These are phyloP conservation scores for Mortierella alpina DNA, from an alignment of 192 early-diverging fungal genomes.

Conservation along the genomic window DNA sequence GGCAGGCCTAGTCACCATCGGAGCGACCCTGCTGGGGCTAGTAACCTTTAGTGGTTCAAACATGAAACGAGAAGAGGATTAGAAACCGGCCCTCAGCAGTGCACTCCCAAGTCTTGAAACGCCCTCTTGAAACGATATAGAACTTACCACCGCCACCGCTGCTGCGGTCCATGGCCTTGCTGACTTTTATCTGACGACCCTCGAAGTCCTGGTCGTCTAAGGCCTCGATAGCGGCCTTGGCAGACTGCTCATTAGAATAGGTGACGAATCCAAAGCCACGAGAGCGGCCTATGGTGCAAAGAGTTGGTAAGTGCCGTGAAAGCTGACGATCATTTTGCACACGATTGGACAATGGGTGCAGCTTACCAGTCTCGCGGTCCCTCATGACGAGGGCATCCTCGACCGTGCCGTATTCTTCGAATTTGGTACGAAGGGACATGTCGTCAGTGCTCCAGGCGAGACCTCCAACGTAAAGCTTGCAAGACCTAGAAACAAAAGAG, in stretches of 20 bases:
- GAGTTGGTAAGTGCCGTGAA: background rate
- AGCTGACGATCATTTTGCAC: background rate
- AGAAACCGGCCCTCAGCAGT: background rate
- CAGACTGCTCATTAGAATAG: slow-evolving; percentile 57
- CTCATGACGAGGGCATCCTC: slow-evolving; percentile 69
- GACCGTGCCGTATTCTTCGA: slow-evolving; percentile 71
- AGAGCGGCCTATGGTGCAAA: slow-evolving; percentile 62
- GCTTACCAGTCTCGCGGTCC: slow-evolving; percentile 78
- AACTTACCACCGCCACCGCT: background rate
- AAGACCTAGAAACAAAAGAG: background rate
- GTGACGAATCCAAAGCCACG: slow-evolving; percentile 89
- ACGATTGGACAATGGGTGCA: background rate
- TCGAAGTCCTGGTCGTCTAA: slow-evolving; percentile 65
- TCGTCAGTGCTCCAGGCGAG: slow-evolving; percentile 57
- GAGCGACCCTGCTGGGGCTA: slow-evolving; percentile 33
- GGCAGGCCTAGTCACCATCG: slow-evolving; percentile 34
- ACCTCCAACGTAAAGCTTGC: slow-evolving; percentile 71
- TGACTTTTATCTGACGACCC: background rate
- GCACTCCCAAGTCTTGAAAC: background rate
- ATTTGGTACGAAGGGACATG: background rate
- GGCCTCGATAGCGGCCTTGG: slow-evolving; percentile 67
- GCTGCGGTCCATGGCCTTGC: background rate
- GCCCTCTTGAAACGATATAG: background rate
- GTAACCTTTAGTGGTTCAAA: slow-evolving; percentile 7
- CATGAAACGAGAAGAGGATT: background rate